These are phyloP conservation scores for Aphanomyces cochlioides DNA, from an alignment of 352 stramenopile species.

Conservation along the genomic window DNA sequence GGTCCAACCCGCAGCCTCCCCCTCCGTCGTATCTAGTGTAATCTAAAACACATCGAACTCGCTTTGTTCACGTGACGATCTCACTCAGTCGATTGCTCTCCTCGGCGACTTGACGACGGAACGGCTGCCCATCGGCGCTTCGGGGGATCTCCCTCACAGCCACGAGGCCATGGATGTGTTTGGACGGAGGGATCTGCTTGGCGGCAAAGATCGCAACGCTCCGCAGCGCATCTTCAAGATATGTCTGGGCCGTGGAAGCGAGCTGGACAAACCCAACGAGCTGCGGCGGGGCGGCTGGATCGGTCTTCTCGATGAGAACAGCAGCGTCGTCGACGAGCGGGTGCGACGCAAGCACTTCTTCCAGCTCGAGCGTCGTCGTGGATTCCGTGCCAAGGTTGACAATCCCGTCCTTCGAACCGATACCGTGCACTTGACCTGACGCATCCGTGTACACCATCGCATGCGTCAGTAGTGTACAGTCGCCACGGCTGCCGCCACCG, in stretches of 20 bases:
- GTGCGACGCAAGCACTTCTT: constrained; percentile 37
- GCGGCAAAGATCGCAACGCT: constrained; percentile 15
- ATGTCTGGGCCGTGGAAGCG: not conserved
- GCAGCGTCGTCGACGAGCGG: constrained; percentile 34
- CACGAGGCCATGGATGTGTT: constrained; percentile 19
- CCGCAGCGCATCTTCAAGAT: constrained; percentile 13
- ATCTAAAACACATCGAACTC: too few species aligned
- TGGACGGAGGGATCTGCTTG: constrained; percentile 22
- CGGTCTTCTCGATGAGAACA: constrained; percentile 8
- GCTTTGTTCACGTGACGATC: too few species aligned
- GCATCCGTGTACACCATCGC: constrained; percentile 20
- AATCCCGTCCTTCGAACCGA: constrained; percentile 14
- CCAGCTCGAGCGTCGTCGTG: constrained; percentile 29
- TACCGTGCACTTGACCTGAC: constrained; percentile 10
- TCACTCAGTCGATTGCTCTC: not conserved
- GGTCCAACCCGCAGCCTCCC: too few species aligned
- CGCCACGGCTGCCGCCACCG: not conserved
- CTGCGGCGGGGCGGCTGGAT: not conserved
- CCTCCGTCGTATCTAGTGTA: too few species aligned
- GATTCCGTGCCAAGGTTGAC: constrained; percentile 25
- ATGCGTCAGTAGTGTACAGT: not conserved
- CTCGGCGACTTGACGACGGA: not conserved
- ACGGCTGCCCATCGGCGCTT: constrained; percentile 4
- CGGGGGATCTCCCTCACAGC: not conserved
- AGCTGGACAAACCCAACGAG: constrained; percentile 6